Percentiles rank a stretch among this genome's conserved stretches.
phyloP scores from a whole-genome alignment of 2,329 filamentous ascomycete genomes.

The Pyrenophora teres region DNA sequence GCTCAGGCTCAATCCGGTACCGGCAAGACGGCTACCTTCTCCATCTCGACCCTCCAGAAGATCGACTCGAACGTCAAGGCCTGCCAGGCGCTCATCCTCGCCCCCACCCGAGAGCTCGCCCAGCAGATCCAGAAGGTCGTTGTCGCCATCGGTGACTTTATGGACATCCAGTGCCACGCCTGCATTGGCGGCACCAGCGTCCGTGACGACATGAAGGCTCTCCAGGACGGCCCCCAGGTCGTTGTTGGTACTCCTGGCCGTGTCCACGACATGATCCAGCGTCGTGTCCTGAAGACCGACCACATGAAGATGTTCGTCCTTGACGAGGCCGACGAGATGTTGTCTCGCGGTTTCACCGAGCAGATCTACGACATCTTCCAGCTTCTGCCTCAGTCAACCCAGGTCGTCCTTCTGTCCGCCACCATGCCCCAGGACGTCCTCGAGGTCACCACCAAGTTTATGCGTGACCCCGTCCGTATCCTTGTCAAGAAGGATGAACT shows the following conservation, averaged over 20 bases:
- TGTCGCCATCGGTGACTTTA: conserved; percentile 97
- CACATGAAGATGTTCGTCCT: conserved; percentile 81
- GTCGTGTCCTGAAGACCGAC: conserved; percentile 72
- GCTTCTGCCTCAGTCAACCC: conserved; percentile 92
- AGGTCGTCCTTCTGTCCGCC: conserved; percentile 97
- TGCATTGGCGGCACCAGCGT: conserved; percentile 99
- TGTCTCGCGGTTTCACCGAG: conserved; percentile 95
- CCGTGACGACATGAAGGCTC: conserved; percentile 94
- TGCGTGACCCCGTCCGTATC: conserved; percentile 96
- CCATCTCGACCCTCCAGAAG: conserved; percentile 98
- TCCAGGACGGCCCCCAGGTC: conserved; percentile 97
- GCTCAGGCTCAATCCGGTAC: conserved; percentile 99
- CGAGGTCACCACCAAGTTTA: conserved; percentile 99
- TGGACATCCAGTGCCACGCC: conserved; percentile 99
- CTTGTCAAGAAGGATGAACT: conserved; percentile 98
- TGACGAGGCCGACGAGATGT: conserved; percentile 76
- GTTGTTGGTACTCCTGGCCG: conserved; percentile 97
- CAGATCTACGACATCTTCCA: conserved; percentile 99
- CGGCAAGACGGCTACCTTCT: conserved; percentile 99
- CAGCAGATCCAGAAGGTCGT: conserved; percentile 99
- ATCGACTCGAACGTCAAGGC: conserved; percentile 93
- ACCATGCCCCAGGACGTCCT: conserved; percentile 97
- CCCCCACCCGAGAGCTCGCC: conserved; percentile 96
- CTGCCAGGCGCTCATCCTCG: conserved; percentile 97
- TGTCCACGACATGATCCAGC: conserved; percentile 83